These are phyloP conservation scores for Pachysolen tannophilus DNA, from an alignment of 805 yeast species.

Conservation along the genomic window DNA sequence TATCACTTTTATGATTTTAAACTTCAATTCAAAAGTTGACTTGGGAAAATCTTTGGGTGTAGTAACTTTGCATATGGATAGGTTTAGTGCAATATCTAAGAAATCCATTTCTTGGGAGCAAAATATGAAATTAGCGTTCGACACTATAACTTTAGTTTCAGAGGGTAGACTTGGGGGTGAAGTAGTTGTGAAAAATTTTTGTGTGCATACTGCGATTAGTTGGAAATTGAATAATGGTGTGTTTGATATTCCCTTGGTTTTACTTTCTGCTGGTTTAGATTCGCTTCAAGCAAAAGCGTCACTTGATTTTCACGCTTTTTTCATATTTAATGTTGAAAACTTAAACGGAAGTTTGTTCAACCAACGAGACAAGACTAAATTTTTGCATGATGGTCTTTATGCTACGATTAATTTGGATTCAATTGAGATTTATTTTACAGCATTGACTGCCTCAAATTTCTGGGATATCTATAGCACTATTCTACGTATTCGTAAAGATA, in stretches of 20 bases:
- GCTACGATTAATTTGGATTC: conserved; percentile 42
- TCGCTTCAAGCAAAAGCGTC: conserved; percentile 53
- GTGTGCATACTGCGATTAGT: conserved; percentile 55
- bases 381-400: conserved; percentile 52
- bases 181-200: conserved; percentile 39
- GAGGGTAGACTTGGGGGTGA: conserved; percentile 79
- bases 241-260: conserved; percentile 58
- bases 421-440: conserved; percentile 62
- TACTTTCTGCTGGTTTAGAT: conserved; percentile 48
- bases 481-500: conserved; percentile 65
- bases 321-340: conserved; percentile 45
- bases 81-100: conserved; percentile 61
- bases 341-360: conserved; percentile 56
- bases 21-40: conserved; percentile 52
- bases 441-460: conserved; percentile 77
- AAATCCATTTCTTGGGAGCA: conserved; percentile 69
- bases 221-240: conserved; percentile 50
- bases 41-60: conserved; percentile 81
- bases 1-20: conserved; percentile 45
- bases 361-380: conserved; percentile 41
- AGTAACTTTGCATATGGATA: conserved; percentile 43
- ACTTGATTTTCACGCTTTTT: conserved; percentile 81
- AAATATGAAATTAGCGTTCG: conserved; percentile 53
- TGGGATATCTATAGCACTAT: conserved; percentile 71
- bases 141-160: conserved; percentile 41